Evolutionary conservation across 139 green algal genomes (phyloP), one percentile per base, ranked within the genome.

Genomic region (Micractinium sp.): DNA sequence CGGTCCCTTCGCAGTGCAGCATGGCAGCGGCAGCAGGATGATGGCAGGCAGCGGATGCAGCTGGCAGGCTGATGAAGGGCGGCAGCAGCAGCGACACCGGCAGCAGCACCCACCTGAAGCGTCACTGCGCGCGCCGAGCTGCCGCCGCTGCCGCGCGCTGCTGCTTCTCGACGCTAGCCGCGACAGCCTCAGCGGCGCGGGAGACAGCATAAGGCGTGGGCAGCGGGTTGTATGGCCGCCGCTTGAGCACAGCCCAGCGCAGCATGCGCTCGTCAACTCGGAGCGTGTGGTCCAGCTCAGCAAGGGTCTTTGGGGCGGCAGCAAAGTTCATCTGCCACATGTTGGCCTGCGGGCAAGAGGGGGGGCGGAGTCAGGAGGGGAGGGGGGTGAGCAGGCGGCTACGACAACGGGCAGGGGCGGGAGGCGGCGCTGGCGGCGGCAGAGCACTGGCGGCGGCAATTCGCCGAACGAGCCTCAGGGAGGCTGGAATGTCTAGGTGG

Each of bases 291-390:
- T 97, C 85, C 1, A 98, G 39, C 13, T 95, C 91, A 4, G 69
- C 27, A 0, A 97, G 77, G 1, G 81, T 87, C 5, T 91, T 39
- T 0, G 94, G 88, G 0, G 35, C 87, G 9, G 92, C 89, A 1
- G 93, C 89, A 82, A 98, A 98, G 61, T 94, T 93, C n/a, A 98
- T 87, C 76, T 98, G 94, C 95, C 96, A 97, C 47, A 98, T 95
- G 29, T 92, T 85, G 0, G 96, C 95, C 93, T 97, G 92, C 47
- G 84, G 39, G 60, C 33, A 16, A 27, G 3, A 22, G 27, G 23
- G 33, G 19, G 79, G 56, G 73, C 15, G 71, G 36, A 56, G n/a
- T n/a, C n/a, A n/a, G 29, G 18, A 85, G 80, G 27, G 22, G 25
- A 71, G 23, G 39, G 33, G 31, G 20, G 81, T 82, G 38, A 60